Evolutionary conservation across 345 rosid species (phyloP), one percentile per base, ranked within the genome.

Genomic region (Schrenkiella parvula): DNA sequence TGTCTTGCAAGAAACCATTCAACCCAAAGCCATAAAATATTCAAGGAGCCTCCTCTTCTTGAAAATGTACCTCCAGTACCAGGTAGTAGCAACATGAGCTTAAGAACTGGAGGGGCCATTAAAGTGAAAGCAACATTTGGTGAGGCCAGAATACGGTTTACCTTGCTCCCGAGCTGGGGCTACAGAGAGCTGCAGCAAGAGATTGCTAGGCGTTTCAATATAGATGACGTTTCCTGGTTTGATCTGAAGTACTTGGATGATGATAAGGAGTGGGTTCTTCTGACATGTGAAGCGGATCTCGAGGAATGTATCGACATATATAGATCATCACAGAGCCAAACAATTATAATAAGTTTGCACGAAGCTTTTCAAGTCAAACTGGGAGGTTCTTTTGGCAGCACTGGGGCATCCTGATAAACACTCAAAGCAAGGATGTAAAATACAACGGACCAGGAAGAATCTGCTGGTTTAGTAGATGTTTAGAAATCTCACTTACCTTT

Each of bases 231-330:
- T 17, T 74, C 70, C 75, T 66, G 55, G 61, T 68, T 88, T 18
- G 78, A 82, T 66, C 85, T 88, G 50, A 84, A 86, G 78, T 88
- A 86, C 72, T 60, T 88, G 75, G 93, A 88, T 44, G 91, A 86
- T 75, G 93, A 88, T 73, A 22, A 19, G 12, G 93, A 88, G 62
- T 88, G 89, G 91, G 89, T 88, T 38, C 89, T 86, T 60, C 79
- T 86, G 83, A 86, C 88, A 19, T 86, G 95, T 48, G 88, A 89
- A 65, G 86, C 82, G 0, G 95, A 89, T 74, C 89, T 93, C 8
- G 96, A 90, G 82, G 98, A 93, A 75, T 93, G 98, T 54, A 81
- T 81, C 35, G 93, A 93, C 50, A 80, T 89, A 56, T 52, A 86
- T 71, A 87, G 77, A 78, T 70, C 78, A 66, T 80, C 78, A 18